Percentiles rank a stretch among this genome's conserved stretches.
These are phyloP conservation scores for Microcyclospora pomicola DNA, from an alignment of 2,329 filamentous ascomycete genomes.

Conservation along the genomic window DNA sequence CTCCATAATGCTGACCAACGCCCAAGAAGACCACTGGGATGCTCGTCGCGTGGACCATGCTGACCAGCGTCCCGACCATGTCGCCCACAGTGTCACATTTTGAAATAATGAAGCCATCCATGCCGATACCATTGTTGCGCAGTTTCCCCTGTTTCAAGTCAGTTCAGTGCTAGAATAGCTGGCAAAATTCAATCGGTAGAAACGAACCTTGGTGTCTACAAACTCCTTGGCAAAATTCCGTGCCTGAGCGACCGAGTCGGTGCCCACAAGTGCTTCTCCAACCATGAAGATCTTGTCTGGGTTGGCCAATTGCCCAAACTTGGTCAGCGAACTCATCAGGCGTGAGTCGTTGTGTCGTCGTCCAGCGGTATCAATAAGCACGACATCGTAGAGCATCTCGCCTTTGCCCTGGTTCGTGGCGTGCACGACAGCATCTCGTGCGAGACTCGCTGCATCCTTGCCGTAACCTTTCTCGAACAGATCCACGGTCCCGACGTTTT, in stretches of 20 bases:
- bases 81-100: slow-evolving; percentile 99
- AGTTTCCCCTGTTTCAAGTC: slow-evolving; percentile 12
- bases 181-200: neutral
- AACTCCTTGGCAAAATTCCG: slow-evolving; percentile 93
- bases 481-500: slow-evolving; percentile 68
- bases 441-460: slow-evolving; percentile 90
- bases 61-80: slow-evolving; percentile 92
- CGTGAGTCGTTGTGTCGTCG: slow-evolving; percentile 89
- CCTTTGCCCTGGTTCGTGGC: slow-evolving; percentile 44
- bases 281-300: slow-evolving; percentile 99
- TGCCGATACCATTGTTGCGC: slow-evolving; percentile 46
- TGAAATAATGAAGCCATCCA: slow-evolving; percentile 96
- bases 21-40: slow-evolving; percentile 92
- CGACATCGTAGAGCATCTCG: slow-evolving; percentile 57
- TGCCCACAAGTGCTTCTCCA: slow-evolving; percentile 80
- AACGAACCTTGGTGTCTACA: slow-evolving; percentile 22
- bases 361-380: slow-evolving; percentile 92
- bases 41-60: slow-evolving; percentile 87
- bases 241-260: slow-evolving; percentile 88
- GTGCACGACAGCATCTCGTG: slow-evolving; percentile 79
- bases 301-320: slow-evolving; percentile 89
- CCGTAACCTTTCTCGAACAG: slow-evolving; percentile 96
- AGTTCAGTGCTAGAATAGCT: neutral
- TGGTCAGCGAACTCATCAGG: slow-evolving; percentile 91
- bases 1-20: slow-evolving; percentile 53